Conservation (phyloP, 2,329 filamentous ascomycete species). For the Colletotrichum graminicola region DNA sequence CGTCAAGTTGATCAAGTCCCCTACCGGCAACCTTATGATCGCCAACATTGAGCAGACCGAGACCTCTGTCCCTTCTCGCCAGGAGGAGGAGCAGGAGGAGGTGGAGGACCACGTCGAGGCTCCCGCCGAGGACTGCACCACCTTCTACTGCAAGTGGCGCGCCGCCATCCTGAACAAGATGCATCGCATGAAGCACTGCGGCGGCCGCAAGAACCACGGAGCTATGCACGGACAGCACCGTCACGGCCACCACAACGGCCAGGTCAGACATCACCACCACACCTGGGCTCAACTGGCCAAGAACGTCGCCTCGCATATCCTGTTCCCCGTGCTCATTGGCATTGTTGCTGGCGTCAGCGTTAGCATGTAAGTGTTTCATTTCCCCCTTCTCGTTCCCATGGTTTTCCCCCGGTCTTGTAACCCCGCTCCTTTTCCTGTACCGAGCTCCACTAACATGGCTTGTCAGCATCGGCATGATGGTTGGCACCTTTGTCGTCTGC, state of each 20-base stretch:
- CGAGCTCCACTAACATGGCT: constrained; percentile 47
- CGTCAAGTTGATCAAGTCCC: constrained; percentile 72
- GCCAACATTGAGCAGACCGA: constrained; percentile 58
- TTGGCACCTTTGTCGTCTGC: constrained; percentile 72
- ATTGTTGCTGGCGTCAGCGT: constrained; percentile 76
- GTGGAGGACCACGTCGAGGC: constrained; percentile 45
- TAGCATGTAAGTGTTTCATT: constrained; percentile 65
- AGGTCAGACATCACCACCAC: constrained; percentile 47
- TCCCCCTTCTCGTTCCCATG: neutral
- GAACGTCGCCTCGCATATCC: constrained; percentile 71
- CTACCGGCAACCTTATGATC: constrained; percentile 67
- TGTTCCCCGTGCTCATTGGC: constrained; percentile 77
- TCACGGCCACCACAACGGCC: constrained; percentile 48
- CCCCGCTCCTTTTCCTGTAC: neutral
- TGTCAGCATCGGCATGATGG: constrained; percentile 70
- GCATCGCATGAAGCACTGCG: constrained; percentile 53
- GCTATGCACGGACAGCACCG: constrained; percentile 44
- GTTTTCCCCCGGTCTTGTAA: neutral
- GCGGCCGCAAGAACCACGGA: constrained; percentile 46
- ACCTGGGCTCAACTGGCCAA: constrained; percentile 63
- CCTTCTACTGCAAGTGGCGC: constrained; percentile 68
- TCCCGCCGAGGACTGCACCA: constrained; percentile 51
- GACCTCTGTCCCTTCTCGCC: constrained; percentile 39
- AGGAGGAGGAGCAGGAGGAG: constrained; percentile 47
- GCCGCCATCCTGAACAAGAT: constrained; percentile 57